Evolutionary conservation across 176 grass and related monocot genomes (phyloP).

Genomic region (Raddia distichophylla): DNA sequence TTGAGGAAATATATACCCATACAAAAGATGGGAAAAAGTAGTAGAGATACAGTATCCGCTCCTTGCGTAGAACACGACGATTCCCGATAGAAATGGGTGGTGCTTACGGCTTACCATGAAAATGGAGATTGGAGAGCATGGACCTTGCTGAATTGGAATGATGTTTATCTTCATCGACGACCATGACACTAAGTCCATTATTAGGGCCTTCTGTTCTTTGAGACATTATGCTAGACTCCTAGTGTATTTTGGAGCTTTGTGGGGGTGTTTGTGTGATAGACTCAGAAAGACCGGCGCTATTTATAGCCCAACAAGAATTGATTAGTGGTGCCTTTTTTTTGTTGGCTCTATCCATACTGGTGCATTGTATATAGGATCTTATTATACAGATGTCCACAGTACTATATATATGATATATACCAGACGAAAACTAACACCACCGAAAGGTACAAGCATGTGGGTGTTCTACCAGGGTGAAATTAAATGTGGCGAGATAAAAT

Average conservation of each 20-base stretch:
- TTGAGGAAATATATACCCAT: background rate
- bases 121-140: conserved; percentile 18
- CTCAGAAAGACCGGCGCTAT: background rate
- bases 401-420: background rate
- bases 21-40: background rate
- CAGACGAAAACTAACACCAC: background rate
- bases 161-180: conserved; percentile 18
- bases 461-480: background rate
- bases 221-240: background rate
- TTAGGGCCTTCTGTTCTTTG: background rate
- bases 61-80: background rate
- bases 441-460: background rate
- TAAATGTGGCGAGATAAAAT: background rate
- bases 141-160: conserved; percentile 6
- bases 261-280: background rate
- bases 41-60: background rate
- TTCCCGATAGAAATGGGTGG: background rate
- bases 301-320: conserved; percentile 18
- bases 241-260: background rate
- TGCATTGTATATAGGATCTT: background rate
- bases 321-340: background rate
- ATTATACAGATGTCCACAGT: background rate
- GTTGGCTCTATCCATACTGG: background rate
- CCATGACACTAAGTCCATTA: background rate
- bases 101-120: conserved; percentile 25